Conservation (phyloP, 495 filamentous ascomycete species). For the Tuber indicum region DNA sequence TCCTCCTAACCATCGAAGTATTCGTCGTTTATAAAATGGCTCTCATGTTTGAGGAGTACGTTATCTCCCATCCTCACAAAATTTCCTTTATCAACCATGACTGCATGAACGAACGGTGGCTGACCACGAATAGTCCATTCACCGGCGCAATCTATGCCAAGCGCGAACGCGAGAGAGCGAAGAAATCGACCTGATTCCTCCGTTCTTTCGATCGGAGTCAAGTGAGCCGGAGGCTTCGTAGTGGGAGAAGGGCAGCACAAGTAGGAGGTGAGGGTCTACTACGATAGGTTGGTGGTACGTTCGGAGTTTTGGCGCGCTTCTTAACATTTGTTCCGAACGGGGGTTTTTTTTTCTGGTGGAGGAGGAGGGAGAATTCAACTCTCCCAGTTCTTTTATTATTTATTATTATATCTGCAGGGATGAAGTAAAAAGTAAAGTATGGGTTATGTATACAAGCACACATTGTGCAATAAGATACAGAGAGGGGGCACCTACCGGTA, state of each 20-base stretch:
- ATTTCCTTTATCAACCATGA: conserved; percentile 2
- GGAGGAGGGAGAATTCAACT: conserved; percentile 4
- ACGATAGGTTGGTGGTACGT: background rate
- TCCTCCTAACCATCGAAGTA: conserved; percentile 69
- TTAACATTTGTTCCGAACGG: background rate
- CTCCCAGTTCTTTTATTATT: background rate
- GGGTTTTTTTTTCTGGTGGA: background rate
- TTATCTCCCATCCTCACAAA: conserved; percentile 15
- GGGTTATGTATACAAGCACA: background rate
- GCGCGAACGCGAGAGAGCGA: conserved; percentile 58
- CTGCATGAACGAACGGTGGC: conserved; percentile 10
- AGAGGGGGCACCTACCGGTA: background rate
- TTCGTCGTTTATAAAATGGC: conserved; percentile 74
- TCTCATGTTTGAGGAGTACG: conserved; percentile 80
- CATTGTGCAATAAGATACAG: background rate
- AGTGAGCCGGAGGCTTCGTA: background rate
- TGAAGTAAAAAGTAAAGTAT: background rate
- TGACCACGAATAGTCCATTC: conserved; percentile 60
- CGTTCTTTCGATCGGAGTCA: background rate
- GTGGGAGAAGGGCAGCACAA: background rate
- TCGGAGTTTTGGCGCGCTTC: background rate
- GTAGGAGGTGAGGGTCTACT: background rate
- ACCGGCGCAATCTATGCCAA: conserved; percentile 90
- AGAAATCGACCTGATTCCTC: conserved; percentile 32
- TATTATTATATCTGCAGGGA: background rate